A percentile compares a stretch with the other conserved stretches of the same genome.
Evolutionary conservation across 2,329 filamentous ascomycete genomes (phyloP).

Genomic region (Fusarium stilboides): DNA sequence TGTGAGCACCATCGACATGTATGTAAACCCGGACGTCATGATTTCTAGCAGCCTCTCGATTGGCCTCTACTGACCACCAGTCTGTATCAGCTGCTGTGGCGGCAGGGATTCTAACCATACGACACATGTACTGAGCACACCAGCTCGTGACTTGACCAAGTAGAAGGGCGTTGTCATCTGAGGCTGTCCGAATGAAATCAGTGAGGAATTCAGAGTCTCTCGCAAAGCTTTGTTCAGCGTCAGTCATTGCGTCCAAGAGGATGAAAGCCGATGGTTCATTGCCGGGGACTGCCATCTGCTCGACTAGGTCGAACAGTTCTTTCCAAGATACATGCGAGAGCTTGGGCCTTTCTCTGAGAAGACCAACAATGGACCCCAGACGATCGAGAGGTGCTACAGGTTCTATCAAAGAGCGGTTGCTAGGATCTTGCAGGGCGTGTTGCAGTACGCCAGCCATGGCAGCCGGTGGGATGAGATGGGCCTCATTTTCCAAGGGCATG

Average conservation of each 20-base stretch:
- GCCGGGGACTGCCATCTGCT: no score
- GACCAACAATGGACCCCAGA: neutral
- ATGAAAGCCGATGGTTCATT: no score
- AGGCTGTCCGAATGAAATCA: no score
- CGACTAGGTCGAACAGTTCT: no score
- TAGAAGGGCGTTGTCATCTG: no score
- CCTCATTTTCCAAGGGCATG: neutral
- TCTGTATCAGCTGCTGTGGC: neutral
- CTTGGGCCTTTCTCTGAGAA: no score
- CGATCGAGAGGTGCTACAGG: neutral
- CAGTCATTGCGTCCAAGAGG: no score
- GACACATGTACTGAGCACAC: neutral
- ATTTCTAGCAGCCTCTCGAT: neutral
- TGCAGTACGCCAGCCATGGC: accelerated
- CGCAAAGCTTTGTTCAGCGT: no score
- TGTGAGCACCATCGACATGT: neutral
- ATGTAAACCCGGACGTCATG: neutral
- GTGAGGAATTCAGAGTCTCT: no score
- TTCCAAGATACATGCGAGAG: no score
- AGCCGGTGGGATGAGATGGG: accelerated
- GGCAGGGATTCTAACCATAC: neutral
- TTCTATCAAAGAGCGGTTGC: neutral
- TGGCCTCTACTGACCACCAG: neutral
- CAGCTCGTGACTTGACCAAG: neutral
- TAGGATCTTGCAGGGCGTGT: neutral